Evolutionary conservation across 2,329 filamentous ascomycete species (phyloP).

Genomic region (Aspergillus melleus): DNA sequence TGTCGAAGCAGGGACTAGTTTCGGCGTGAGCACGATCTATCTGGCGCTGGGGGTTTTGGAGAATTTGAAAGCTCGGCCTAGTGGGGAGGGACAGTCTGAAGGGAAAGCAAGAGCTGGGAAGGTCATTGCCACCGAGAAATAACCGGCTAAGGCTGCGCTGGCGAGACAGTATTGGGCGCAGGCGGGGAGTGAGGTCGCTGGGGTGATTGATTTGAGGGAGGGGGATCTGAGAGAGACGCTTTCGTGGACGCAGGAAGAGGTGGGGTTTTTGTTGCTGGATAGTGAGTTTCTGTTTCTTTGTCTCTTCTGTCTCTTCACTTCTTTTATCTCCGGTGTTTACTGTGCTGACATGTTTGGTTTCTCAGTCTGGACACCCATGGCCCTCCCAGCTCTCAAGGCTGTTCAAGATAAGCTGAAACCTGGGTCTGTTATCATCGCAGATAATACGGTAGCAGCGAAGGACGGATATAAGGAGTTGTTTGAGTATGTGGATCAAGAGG

Average conservation of each 20-base stretch:
- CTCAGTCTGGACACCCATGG: constrained; percentile 37
- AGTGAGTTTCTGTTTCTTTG: background rate
- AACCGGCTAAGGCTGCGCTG: background rate
- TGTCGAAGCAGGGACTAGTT: constrained; percentile 45
- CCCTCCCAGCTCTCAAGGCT: constrained; percentile 53
- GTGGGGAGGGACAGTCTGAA: background rate
- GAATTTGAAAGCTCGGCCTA: background rate
- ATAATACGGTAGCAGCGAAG: constrained; percentile 48
- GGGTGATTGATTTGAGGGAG: background rate
- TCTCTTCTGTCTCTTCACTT: background rate
- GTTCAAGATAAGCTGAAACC: constrained; percentile 47
- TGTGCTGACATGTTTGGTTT: background rate
- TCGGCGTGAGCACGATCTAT: constrained; percentile 46
- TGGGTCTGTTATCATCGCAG: constrained; percentile 52
- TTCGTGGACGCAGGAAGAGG: background rate
- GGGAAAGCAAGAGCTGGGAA: background rate
- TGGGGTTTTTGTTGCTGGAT: background rate
- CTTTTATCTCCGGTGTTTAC: background rate
- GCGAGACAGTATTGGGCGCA: background rate
- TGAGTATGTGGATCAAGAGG: background rate
- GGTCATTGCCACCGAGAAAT: background rate
- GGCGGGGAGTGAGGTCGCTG: background rate
- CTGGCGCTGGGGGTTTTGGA: constrained; percentile 39
- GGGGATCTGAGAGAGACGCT: background rate
- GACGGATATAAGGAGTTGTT: constrained; percentile 38